Evolutionary conservation across 2,329 filamentous ascomycete genomes (phyloP).

Genomic region (Cordyceps farinosa): DNA sequence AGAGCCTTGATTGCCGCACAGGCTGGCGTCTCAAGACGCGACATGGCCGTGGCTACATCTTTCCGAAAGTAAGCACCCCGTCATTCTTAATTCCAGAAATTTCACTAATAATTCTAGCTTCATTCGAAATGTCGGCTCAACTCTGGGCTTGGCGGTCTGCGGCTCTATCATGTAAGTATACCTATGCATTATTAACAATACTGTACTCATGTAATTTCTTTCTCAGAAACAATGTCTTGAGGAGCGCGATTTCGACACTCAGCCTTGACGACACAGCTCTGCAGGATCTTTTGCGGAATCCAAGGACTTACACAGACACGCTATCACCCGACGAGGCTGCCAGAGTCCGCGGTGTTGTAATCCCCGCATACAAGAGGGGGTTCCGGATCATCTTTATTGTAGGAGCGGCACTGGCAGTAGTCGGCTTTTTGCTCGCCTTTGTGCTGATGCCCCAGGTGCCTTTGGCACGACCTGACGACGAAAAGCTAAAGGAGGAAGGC

Average conservation of each 20-base stretch:
- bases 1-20: constrained; percentile 52
- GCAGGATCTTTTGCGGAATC: constrained; percentile 32
- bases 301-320: constrained; percentile 30
- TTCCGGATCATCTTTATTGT: constrained; percentile 39
- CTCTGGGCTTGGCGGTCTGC: constrained; percentile 38
- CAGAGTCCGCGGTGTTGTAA: constrained; percentile 29
- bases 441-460: constrained; percentile 39
- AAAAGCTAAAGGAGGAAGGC: constrained; percentile 35
- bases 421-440: constrained; percentile 37
- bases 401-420: constrained; percentile 33
- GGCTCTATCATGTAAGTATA: constrained; percentile 35
- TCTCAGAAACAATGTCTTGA: constrained; percentile 37
- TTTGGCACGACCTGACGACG: constrained; percentile 35
- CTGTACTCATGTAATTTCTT: background rate
- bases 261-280: constrained; percentile 23
- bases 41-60: constrained; percentile 43
- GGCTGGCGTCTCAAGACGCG: constrained; percentile 48
- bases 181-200: background rate
- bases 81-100: background rate
- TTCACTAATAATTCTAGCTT: constrained; percentile 27
- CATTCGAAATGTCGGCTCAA: constrained; percentile 38
- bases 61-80: constrained; percentile 37
- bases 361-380: constrained; percentile 35
- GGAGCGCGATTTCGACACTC: constrained; percentile 28
- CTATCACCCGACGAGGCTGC: constrained; percentile 29